Base-by-base conservation (phyloP, 192 early-diverging fungal species). In the Piromyces sp. region DNA sequence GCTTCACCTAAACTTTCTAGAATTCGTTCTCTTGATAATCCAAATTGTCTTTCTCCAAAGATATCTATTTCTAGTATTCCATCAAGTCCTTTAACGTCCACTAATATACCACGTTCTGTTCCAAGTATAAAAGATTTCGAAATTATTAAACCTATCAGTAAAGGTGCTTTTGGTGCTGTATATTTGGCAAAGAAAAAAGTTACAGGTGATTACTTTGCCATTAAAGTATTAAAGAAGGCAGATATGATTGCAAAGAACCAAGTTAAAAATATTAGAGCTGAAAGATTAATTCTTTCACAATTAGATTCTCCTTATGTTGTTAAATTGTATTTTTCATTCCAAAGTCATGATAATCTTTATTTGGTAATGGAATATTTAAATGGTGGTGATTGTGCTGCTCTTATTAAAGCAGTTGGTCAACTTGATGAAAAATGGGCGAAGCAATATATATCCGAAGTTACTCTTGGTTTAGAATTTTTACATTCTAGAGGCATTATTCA, bases 241-340 rank as follows among this genome's bases (percentile, higher is more conserved):
- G 95, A 96, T 81, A 96, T 96, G 95, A 89, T 95, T 80, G 93
- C 93, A 30, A 96, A 96, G 86, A 96, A 96, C 83, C 95, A 96
- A 85, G 94, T 95, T 29, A 94, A 91, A 36, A 96, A 96, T 82
- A 93, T 96, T 86, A 94, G 94, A 83, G 92, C 94, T 0, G 95
- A 96, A 82, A 86, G 94, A n/a, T 92, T 95, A 90, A 95, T 96
- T 83, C 86, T 96, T 36, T 94, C 93, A 84, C 95, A 96, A 84
- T 88, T 95, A 22, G 94, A 96, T 81, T 92, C 91, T 28, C 94
- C 94, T 4, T 95, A 89, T 86, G 94, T 96, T 5, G 93, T 94
- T 81, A 94, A 93, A 80, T 86, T 96, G 3, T 95, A 93, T 84
- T 96, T 90, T 82, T 91, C 92, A 19, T 96, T 96, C 84, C 95